Evolutionary conservation across 208 protist genomes (phyloP).

Genomic region (Sergeia podlipaevii): DNA sequence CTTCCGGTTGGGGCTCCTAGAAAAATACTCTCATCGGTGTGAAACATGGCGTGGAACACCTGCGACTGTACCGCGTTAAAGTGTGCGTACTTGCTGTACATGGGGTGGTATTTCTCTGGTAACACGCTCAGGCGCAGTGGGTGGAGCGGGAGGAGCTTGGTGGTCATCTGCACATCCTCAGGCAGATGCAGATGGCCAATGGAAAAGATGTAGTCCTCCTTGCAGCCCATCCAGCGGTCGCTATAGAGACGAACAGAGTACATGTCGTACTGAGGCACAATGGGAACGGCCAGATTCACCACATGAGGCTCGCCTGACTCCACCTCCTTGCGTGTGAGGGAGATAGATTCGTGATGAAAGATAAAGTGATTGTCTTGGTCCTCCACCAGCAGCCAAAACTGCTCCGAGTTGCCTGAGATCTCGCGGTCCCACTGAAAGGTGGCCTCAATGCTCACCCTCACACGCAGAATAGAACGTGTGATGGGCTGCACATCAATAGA

Average conservation of each 20-base stretch:
- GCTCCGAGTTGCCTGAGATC: slow-evolving; percentile 91
- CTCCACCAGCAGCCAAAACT: slow-evolving; percentile 97
- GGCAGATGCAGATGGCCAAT: slow-evolving; percentile 95
- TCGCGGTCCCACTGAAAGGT: slow-evolving; percentile 94
- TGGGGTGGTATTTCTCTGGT: slow-evolving; percentile 67
- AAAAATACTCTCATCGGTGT: slow-evolving; percentile 98
- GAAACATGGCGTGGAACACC: slow-evolving; percentile 98
- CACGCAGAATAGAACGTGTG: slow-evolving; percentile 94
- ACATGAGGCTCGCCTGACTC: slow-evolving; percentile 68
- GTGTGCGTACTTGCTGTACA: slow-evolving; percentile 93
- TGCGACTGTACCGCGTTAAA: slow-evolving; percentile 99
- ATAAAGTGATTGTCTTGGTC: slow-evolving; percentile 96
- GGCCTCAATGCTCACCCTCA: slow-evolving; percentile 88
- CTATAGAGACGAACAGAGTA: slow-evolving; percentile 96
- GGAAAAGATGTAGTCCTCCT: slow-evolving; percentile 88
- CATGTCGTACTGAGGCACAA: slow-evolving; percentile 96
- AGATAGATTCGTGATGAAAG: slow-evolving; percentile 85
- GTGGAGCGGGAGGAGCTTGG: slow-evolving; percentile 93
- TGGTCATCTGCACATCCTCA: slow-evolving; percentile 92
- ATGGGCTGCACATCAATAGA: slow-evolving; percentile 96
- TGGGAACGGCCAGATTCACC: slow-evolving; percentile 95
- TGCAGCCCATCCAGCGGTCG: slow-evolving; percentile 94
- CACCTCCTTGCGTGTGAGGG: slow-evolving; percentile 83
- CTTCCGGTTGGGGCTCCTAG: slow-evolving; percentile 97
- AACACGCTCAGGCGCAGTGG: slow-evolving; percentile 93